Conservation (phyloP, 345 rosid genomes). For the Geranium brycei region DNA sequence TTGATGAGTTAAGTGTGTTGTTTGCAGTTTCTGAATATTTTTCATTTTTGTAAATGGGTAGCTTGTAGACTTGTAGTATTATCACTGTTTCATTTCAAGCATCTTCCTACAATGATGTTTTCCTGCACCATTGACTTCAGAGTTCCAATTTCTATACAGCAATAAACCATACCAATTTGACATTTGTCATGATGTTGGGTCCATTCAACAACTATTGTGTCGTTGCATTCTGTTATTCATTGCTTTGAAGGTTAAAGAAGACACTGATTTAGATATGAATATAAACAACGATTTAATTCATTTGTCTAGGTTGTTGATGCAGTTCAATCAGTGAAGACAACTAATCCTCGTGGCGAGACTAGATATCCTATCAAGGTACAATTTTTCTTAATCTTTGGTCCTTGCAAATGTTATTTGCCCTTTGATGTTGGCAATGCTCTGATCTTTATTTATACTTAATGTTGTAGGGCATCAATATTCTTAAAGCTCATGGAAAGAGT, state of each 20-base stretch:
- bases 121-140: background rate
- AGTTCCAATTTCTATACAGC: background rate
- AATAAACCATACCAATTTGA: too few species aligned
- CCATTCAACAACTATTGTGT: background rate
- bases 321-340: constrained; percentile 76
- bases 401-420: background rate
- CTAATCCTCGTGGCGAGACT: constrained; percentile 74
- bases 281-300: constrained; percentile 1
- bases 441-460: background rate
- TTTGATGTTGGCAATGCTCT: background rate
- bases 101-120: background rate
- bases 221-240: background rate
- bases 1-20: background rate
- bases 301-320: constrained; percentile 68
- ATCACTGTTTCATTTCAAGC: background rate
- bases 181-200: too few species aligned
- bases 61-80: too few species aligned
- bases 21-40: background rate
- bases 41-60: background rate
- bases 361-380: constrained; percentile 88
- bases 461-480: constrained; percentile 62
- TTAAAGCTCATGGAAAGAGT: constrained; percentile 94
- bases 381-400: too few species aligned
- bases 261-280: background rate
- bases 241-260: background rate